Evolutionary conservation across 2,329 filamentous ascomycete genomes (phyloP), one percentile per base, ranked within the genome.

Genomic region (Plectosphaerella plurivora): DNA sequence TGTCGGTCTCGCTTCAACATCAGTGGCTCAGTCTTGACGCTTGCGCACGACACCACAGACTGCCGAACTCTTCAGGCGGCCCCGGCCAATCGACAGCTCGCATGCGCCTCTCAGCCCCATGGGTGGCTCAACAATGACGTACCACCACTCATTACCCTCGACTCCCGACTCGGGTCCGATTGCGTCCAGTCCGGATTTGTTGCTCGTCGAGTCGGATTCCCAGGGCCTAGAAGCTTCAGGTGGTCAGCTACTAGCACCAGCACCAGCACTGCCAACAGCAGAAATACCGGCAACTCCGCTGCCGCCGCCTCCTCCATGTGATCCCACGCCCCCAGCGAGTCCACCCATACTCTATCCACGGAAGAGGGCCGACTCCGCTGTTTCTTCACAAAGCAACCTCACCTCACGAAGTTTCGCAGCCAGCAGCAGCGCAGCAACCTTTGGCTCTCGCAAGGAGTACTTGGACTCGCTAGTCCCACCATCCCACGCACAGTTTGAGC

Each of bases 391-490:
- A 42, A 50, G 47, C 47, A 49, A 33, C 28, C 28, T 49, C 20
- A 9, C 47, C n/a, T 22, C 18, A 14, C 28, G 18, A 22, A 45
- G 42, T 15, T 45, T 25, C 16, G 18, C 42, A 18, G n/a, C 44
- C 16, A 41, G 15, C 15, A 16, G 51, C 10, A 55, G 49, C 46
- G 55, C 24, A 41, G 14, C 14, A 20, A 48, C 37, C 5, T 49
- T 50, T 51, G 51, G 49, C 18, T 63, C 60, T 37, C 65, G 62
- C 47, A 70, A 73, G 57, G 65, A 71, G 54, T 82, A 82, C 60
- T 69, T 82, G 65, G 76, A 78, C 52, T 75, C 76, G 10, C 65
- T 81, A 11, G 66, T 74, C 18, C 69, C 73, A 44, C 78, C 78
- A 2, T 75, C 76, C 1, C 58, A 57, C 25, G 66, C 74, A 28